Conservation (phyloP, 2,329 filamentous ascomycete species). For the Torrubiella hemipterigena region DNA sequence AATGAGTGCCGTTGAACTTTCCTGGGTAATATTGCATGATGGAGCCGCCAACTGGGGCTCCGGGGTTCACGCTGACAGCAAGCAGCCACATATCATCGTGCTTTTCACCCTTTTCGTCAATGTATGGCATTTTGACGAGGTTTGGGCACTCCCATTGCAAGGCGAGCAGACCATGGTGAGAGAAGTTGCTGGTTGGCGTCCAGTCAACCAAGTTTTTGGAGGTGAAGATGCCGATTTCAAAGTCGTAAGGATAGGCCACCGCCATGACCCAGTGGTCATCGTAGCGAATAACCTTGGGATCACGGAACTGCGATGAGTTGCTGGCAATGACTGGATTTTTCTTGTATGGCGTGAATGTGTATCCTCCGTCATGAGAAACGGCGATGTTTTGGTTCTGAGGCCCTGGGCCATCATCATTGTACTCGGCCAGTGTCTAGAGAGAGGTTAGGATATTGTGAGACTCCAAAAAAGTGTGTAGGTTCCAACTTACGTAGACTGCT, state of each 20-base stretch:
- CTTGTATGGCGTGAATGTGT: slow-evolving; percentile 46
- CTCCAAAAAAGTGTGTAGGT: slow-evolving; percentile 18
- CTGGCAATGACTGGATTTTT: slow-evolving; percentile 48
- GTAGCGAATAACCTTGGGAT: slow-evolving; percentile 53
- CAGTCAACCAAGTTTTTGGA: slow-evolving; percentile 46
- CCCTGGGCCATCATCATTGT: slow-evolving; percentile 6
- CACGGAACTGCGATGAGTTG: slow-evolving; percentile 45
- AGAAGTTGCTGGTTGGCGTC: slow-evolving; percentile 41
- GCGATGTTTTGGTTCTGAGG: slow-evolving; percentile 46
- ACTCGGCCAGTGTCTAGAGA: slow-evolving; percentile 12
- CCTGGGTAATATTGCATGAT: slow-evolving; percentile 45
- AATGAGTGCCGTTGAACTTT: slow-evolving; percentile 53
- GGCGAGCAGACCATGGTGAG: slow-evolving; percentile 36
- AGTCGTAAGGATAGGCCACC: slow-evolving; percentile 37
- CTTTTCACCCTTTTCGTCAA: slow-evolving; percentile 19
- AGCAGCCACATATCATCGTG: slow-evolving; percentile 26
- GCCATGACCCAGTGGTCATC: slow-evolving; percentile 45
- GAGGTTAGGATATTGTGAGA: slow-evolving; percentile 14
- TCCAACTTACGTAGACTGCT: slow-evolving; percentile 26
- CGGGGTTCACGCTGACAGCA: slow-evolving; percentile 42
- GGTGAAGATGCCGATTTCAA: slow-evolving; percentile 47
- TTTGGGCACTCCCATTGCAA: slow-evolving; percentile 54
- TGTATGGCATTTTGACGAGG: slow-evolving; percentile 38
- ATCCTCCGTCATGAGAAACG: slow-evolving; percentile 49
- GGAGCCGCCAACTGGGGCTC: slow-evolving; percentile 43